Base-by-base conservation (phyloP, 805 yeast species). In the Candida pini region DNA sequence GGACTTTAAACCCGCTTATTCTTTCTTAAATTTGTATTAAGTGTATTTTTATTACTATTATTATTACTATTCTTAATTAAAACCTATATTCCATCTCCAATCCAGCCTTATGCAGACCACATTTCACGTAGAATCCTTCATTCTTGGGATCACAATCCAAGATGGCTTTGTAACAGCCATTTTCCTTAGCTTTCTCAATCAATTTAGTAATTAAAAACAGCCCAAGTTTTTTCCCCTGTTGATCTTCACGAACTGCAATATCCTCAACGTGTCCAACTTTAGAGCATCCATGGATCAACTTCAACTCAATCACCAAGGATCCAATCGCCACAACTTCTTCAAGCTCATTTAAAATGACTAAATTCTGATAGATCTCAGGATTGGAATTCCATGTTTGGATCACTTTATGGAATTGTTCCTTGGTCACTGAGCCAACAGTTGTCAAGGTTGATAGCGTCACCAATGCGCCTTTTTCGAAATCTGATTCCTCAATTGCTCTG, bases 211-310 rank as follows among this genome's bases (percentile, higher is more conserved):
- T 84, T 59, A 90, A 56, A 13, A 68, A 61, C 45, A 69, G 64
- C 0, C 98, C 98, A 30, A 90, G 63, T 47, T 76, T 76, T 53
- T 81, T 78, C 6, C 98, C 98, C 53, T 89, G 97, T 54, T 84
- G 84, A 14, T 68, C 62, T 20, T 57, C 54, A 14, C 77, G 68
- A 4, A 90, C 95, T 1, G 97, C 81, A 41, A 90, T 90, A 56
- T 90, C 98, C 53, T 90, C 98, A 43, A 90, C 82, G 62, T 90
- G 97, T 2, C 97, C 97, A 4, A 86, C 94, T 34, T 70, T 59
- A 0, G 95, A 94, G 56, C 92, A 78, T 26, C 65, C 74, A 60
- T 90, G 98, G 43, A 92, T 87, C 43, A 81, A 62, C 58, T 90
- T 90, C 32, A 70, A 71, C 57, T 90, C 98, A 6, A 92, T 65